Evolutionary conservation across 1,139 yeast genomes (phyloP).

Genomic region (Saccharomyces hybrid): DNA sequence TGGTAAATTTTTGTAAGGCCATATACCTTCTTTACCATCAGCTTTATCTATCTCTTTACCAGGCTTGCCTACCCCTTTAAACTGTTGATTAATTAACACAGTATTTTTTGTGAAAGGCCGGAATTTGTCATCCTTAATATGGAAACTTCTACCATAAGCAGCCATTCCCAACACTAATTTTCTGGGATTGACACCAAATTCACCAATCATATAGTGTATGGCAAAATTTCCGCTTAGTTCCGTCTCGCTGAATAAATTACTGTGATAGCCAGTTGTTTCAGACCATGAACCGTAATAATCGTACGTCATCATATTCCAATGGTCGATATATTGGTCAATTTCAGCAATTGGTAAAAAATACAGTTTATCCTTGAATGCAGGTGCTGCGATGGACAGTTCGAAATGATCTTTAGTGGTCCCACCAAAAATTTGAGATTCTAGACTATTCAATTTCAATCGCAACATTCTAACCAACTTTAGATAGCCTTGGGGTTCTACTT

Average conservation of each 20-base stretch:
- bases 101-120: conserved; percentile 14
- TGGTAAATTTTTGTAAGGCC: conserved; percentile 51
- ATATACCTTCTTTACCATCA: conserved; percentile 44
- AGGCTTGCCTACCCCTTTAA: conserved; percentile 38
- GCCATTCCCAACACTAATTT: conserved; percentile 86
- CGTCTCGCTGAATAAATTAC: conserved; percentile 52
- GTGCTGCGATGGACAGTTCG: conserved; percentile 64
- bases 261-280: conserved; percentile 50
- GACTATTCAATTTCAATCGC: conserved; percentile 36
- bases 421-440: conserved; percentile 30
- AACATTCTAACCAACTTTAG: conserved; percentile 40
- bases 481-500: conserved; percentile 40
- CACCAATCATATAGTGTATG: conserved; percentile 37
- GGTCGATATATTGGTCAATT: conserved; percentile 51
- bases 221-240: conserved; percentile 44
- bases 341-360: conserved; percentile 37
- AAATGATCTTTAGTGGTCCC: conserved; percentile 30
- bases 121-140: conserved; percentile 32
- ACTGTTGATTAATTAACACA: conserved; percentile 34
- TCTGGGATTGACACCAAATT: conserved; percentile 37
- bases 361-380: conserved; percentile 50
- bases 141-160: conserved; percentile 67
- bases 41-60: conserved; percentile 26
- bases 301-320: conserved; percentile 88
- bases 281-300: conserved; percentile 85